Evolutionary conservation across 2,329 filamentous ascomycete species (phyloP), one percentile per base, ranked within the genome.

Genomic region (Hymenoscyphus scutula): DNA sequence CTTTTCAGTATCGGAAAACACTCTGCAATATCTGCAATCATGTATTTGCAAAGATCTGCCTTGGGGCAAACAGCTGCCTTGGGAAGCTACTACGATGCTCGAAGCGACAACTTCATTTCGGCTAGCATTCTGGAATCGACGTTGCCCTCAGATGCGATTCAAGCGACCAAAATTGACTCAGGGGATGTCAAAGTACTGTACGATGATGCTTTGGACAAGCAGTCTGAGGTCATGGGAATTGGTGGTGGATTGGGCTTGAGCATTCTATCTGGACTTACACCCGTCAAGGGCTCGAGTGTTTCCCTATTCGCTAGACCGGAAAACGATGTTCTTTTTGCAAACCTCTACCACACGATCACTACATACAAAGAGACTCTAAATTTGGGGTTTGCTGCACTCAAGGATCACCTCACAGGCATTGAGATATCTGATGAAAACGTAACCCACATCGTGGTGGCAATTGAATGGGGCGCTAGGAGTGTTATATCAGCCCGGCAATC

Each of bases 71-170:
- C 55, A 17, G 64, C 57, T 11, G 23, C 62, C 2, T 53, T 71
- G 38, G 69, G 67, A 10, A 65, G 60, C 32, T 61, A 68, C 10
- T 71, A 68, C 61, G 61, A 71, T 63, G 64, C 66, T 5, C 54
- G 65, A 37, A 67, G 41, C 15, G 69, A 69, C 32, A 60, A 19
- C 5, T 70, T 70, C 60, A 29, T 69, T 11, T 41, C 64, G 2
- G 2, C 17, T 2, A 63, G 61, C 13, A 32, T 69, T 3, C 55
- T 69, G 32, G 51, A 64, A 4, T 41, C 23, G 13, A 48, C 15
- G 5, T 51, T 65, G 25, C 66, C 63, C 8, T 32, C 45, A 11
- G 61, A 54, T 10, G 59, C 57, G 17, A 38, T 69, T 17, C 34
- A 41, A 11, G 37, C 23, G 4, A 10, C 30, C 13, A 37, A 37